phyloP scores from a whole-genome alignment of 306 rosid genomes.

The Betula pendula region DNA sequence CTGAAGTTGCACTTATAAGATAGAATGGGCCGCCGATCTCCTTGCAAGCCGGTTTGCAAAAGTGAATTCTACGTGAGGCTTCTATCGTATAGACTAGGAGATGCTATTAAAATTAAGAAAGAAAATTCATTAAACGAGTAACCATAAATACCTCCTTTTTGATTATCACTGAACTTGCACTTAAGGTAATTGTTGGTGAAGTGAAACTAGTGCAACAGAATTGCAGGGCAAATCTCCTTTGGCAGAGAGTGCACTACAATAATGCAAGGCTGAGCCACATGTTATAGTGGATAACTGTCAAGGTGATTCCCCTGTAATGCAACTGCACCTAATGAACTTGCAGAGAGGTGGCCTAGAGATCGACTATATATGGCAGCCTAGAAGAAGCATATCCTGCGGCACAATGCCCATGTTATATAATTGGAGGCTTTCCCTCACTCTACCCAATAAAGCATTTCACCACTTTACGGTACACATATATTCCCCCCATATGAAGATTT shows the following conservation, averaged over 20 bases:
- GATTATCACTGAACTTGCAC: too few species aligned
- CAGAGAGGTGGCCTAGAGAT: not conserved
- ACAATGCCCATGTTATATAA: conserved; percentile 41
- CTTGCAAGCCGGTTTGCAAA: too few species aligned
- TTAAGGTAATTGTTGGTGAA: too few species aligned
- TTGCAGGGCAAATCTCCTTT: conserved; percentile 77
- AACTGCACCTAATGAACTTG: conserved; percentile 26
- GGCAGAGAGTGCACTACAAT: conserved; percentile 42
- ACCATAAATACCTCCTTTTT: too few species aligned
- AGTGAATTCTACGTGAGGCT: too few species aligned
- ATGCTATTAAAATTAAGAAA: too few species aligned
- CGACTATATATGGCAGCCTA: conserved; percentile 18
- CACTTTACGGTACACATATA: not conserved
- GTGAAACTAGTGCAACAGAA: not conserved
- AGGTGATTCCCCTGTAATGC: conserved; percentile 65
- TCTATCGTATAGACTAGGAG: too few species aligned
- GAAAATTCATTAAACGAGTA: too few species aligned
- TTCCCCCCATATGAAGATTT: not conserved
- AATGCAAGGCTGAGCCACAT: conserved; percentile 5
- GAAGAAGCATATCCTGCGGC: conserved; percentile 47
- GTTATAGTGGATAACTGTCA: conserved; percentile 54
- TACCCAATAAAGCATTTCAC: conserved; percentile 30
- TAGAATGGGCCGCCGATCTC: too few species aligned
- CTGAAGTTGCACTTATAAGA: too few species aligned
- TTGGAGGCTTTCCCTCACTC: conserved; percentile 28